Conservation (phyloP, 2,329 filamentous ascomycete genomes). For the Rachicladosporium sp. region DNA sequence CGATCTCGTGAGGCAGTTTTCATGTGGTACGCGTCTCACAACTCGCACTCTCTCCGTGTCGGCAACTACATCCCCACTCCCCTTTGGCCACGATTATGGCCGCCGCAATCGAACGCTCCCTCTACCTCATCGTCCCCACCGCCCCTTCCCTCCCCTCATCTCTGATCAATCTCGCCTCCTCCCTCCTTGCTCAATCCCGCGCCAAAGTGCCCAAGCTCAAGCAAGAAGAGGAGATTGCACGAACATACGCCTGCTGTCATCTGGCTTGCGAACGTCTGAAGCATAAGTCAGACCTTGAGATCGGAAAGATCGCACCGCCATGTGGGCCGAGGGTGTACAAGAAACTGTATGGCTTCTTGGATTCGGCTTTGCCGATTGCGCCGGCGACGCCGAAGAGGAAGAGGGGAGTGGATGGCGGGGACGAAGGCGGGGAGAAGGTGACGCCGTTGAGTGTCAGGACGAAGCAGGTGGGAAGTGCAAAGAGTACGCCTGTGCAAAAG, state of each 20-base stretch:
- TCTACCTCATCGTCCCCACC: constrained; percentile 63
- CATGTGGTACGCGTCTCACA: no score
- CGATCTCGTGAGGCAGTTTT: no score
- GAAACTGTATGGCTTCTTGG: constrained; percentile 69
- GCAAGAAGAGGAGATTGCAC: constrained; percentile 75
- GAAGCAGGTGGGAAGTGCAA: not conserved
- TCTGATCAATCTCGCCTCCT: constrained; percentile 59
- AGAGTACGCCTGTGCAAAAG: not conserved
- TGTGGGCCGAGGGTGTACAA: constrained; percentile 72
- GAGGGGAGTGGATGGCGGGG: not conserved
- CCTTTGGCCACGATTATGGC: constrained; percentile 41
- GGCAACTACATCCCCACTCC: no score
- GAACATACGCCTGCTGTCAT: constrained; percentile 72
- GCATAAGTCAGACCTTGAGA: constrained; percentile 61
- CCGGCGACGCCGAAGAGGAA: constrained; percentile 24
- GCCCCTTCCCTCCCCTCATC: constrained; percentile 55
- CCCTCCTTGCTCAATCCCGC: constrained; percentile 68
- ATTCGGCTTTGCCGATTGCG: constrained; percentile 49
- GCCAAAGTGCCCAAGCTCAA: constrained; percentile 66
- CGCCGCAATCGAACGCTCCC: constrained; percentile 57
- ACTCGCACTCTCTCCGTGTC: no score
- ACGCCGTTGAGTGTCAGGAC: not conserved
- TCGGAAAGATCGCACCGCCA: constrained; percentile 62
- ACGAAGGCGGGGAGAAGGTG: not conserved
- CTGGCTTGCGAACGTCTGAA: constrained; percentile 84